phyloP scores from a whole-genome alignment of 495 filamentous ascomycete species.

The Aspergillus bertholletiae region DNA sequence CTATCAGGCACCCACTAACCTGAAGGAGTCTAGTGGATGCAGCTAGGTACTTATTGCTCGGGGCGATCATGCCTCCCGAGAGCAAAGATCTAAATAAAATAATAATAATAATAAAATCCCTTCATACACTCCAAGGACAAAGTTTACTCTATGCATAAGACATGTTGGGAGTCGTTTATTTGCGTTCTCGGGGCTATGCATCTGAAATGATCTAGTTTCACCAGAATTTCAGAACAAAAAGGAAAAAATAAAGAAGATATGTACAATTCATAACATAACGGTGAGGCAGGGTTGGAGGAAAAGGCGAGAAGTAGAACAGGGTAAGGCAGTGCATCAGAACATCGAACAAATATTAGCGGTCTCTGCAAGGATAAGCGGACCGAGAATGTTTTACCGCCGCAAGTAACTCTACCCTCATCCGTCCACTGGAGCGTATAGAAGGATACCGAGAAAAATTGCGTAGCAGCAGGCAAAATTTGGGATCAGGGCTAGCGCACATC shows the following conservation, averaged over 20 bases:
- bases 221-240: slow-evolving; percentile 15
- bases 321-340: background rate
- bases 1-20: background rate
- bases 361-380: background rate
- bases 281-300: slow-evolving; percentile 17
- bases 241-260: slow-evolving; percentile 24
- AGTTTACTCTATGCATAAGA: slow-evolving; percentile 31
- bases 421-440: background rate
- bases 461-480: background rate
- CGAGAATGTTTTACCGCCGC: background rate
- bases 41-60: too few species aligned
- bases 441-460: background rate
- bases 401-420: slow-evolving; percentile 7
- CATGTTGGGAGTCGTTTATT: slow-evolving; percentile 30
- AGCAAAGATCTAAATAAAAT: too few species aligned
- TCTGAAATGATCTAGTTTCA: slow-evolving; percentile 10
- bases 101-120: background rate
- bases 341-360: slow-evolving; percentile 9
- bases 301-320: slow-evolving; percentile 9
- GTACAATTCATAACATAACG: slow-evolving; percentile 40
- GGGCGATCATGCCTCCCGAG: too few species aligned
- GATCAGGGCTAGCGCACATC: background rate
- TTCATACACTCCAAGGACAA: background rate
- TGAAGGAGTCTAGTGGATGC: background rate
- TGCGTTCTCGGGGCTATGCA: slow-evolving; percentile 23